Evolutionary conservation across 164 flowering plant species (phyloP).

Genomic region (Liriodendron chinense): DNA sequence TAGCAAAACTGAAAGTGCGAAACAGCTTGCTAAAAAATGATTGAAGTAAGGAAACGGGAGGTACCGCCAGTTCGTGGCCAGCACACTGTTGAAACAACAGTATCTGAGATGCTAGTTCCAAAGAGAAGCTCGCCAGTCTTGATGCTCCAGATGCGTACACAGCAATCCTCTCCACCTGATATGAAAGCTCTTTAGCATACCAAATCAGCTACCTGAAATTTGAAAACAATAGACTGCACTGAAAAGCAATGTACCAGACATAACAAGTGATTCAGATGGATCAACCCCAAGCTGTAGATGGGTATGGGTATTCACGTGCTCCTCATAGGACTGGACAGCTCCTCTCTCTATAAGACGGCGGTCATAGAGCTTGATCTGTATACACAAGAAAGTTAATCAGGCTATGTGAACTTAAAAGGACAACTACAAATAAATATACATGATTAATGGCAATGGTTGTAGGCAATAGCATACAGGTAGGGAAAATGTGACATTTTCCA

Average conservation of each 20-base stretch:
- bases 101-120: slow-evolving; percentile 41
- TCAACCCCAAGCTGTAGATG: slow-evolving; percentile 76
- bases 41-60: slow-evolving; percentile 6
- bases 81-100: slow-evolving; percentile 49
- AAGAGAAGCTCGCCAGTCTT: slow-evolving; percentile 74
- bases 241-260: slow-evolving; percentile 56
- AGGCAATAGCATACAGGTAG: background rate
- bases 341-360: slow-evolving; percentile 61
- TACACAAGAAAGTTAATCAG: background rate
- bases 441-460: background rate
- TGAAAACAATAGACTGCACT: background rate
- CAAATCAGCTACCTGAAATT: slow-evolving; percentile 10
- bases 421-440: background rate
- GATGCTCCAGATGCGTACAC: slow-evolving; percentile 71
- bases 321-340: slow-evolving; percentile 74
- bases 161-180: slow-evolving; percentile 85
- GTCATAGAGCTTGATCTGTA: slow-evolving; percentile 82
- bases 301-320: slow-evolving; percentile 77
- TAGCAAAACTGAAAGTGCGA: background rate
- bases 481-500: background rate
- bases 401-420: too few relatives aligned
- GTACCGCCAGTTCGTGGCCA: slow-evolving; percentile 37
- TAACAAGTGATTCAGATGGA: slow-evolving; percentile 66
- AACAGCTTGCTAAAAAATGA: background rate
- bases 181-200: slow-evolving; percentile 3